Evolutionary conservation across 2,329 filamentous ascomycete genomes (phyloP), one percentile per base, ranked within the genome.

Genomic region (Penicillium polonicum): DNA sequence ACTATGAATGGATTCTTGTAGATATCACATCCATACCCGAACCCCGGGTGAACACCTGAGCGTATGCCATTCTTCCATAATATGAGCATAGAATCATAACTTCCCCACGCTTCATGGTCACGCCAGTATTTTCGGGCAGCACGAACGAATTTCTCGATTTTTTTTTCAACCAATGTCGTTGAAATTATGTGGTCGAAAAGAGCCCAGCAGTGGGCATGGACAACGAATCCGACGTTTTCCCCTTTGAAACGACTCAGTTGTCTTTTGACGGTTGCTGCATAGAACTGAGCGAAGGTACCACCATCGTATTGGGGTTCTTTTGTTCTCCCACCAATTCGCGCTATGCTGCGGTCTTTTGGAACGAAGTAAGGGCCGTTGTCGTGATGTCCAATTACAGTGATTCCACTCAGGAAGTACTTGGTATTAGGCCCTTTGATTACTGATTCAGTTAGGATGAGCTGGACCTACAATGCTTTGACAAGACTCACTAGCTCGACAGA

Each of bases 401-500:
- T 59, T 12, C 57, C 57, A 12, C 48, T 49, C 8, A 59, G 5
- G 7, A 31, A 38, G 44, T 57, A 59, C 2, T 48, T 49, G 12
- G 23, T 49, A 8, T n/a, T 17, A 0, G 48, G 19, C 17, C 35
- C 21, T 36, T 59, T 57, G 31, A 52, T 49, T 8, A 59, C 48
- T 59, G 27, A n/a, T 2, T 13, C 19, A 0, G 33, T 59, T 29
- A 42, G 52, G 1, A 19, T 21, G 3, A 3, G 9, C n/a, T 9
- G 15, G 23, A 36, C 10, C n/a, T 8, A 15, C 27, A 2, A 19
- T 3, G n/a, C 12, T 13, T 17, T 27, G 13, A 5, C 31, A 15
- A n/a, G 5, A 52, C 59, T 52, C 43, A 56, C 49, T 59, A n/a
- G 59, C 56, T 51, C 56, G 59, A 56, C 36, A 59, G n/a, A 53